Base-by-base conservation (phyloP, 2,329 filamentous ascomycete genomes). In the Calonectria ilicicola region DNA sequence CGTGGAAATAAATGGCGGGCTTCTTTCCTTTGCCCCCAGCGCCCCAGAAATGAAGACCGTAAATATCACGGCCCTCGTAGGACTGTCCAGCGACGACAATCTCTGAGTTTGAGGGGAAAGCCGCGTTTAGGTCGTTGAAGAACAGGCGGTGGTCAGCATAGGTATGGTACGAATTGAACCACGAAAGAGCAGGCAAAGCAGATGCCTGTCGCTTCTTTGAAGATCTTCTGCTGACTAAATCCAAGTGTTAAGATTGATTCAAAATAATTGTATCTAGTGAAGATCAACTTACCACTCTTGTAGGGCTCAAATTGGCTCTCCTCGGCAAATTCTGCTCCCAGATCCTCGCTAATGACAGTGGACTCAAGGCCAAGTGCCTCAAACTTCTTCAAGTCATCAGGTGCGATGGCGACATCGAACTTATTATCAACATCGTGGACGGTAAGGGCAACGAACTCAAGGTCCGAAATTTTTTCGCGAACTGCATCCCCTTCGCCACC, bases 21-120 rank as follows among this genome's bases (percentile, higher is more conserved):
- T 87, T 88, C 35, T 77, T 80, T 27, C 86, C 86, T 63, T 83
- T 84, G 15, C 85, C 84, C 1, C 77, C 78, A 66, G 78, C 82
- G 10, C 89, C 89, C 80, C 84, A 91, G 70, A 91, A 83, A 74
- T 90, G 89, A 66, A 91, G 81, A 7, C 92, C 94, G 14, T 90
- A 89, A 71, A 96, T 95, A 72, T 83, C 74, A 35, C 86, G 84
- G 6, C 87, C 88, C 63, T 88, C 79, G 44, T 83, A 80, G 0
- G 88, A 89, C 49, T 80, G 84, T 19, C 89, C 89, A 9, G 86
- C 82, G 10, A 82, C 84, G 47, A 91, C 83, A 32, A 89, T 81
- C 75, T 87, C 85, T 1, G 89, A 84, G 73, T 88, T 86, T 40
- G 73, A 74, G 6, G 87, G 82, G 74, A 87, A 85, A 9, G 81